Conservation (phyloP, 1,284 basidiomycete genomes). For the Apiotrichum gamsii region DNA sequence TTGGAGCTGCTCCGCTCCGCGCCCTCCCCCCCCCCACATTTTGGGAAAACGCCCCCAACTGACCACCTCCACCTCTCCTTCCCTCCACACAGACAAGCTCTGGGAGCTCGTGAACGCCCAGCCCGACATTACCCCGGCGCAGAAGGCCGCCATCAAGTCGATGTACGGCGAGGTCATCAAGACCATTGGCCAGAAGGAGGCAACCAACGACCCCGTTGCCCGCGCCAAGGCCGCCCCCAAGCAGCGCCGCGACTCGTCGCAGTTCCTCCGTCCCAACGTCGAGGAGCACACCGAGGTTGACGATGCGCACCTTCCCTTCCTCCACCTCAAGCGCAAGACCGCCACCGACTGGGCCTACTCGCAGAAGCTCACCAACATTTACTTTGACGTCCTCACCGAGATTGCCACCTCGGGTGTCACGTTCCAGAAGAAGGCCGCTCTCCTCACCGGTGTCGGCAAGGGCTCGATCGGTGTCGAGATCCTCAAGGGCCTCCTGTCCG, state of each 20-base stretch:
- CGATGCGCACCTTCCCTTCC: slow-evolving; percentile 84
- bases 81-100: slow-evolving; percentile 60
- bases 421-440: slow-evolving; percentile 97
- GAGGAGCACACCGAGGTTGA: slow-evolving; percentile 66
- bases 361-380: slow-evolving; percentile 89
- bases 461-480: slow-evolving; percentile 97
- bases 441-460: slow-evolving; percentile 94
- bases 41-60: neutral
- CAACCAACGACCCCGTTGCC: slow-evolving; percentile 19
- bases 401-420: slow-evolving; percentile 97
- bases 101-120: slow-evolving; percentile 97
- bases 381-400: slow-evolving; percentile 93
- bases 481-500: slow-evolving; percentile 90
- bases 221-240: slow-evolving; percentile 31
- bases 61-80: no score
- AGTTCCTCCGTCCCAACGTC: slow-evolving; percentile 84
- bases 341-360: slow-evolving; percentile 93
- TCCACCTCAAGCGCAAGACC: slow-evolving; percentile 97
- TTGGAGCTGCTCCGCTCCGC: no score
- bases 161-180: slow-evolving; percentile 91
- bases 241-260: slow-evolving; percentile 75
- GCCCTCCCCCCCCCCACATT: neutral
- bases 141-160: slow-evolving; percentile 95
- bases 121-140: slow-evolving; percentile 90
- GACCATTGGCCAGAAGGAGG: slow-evolving; percentile 57